These are phyloP conservation scores for Tanacetum coccineum DNA, from an alignment of 129 eudicot species.

Conservation along the genomic window DNA sequence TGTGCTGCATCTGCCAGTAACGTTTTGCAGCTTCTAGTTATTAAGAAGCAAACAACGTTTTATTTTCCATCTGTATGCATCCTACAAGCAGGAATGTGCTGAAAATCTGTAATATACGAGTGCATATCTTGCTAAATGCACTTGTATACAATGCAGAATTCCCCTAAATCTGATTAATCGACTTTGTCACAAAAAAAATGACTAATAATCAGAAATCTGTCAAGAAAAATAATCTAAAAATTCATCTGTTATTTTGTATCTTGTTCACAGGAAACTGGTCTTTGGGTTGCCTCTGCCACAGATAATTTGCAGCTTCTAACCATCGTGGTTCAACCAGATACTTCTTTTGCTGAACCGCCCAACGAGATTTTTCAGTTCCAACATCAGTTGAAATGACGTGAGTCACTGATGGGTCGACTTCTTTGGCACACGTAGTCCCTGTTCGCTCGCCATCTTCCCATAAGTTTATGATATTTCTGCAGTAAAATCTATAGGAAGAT, in stretches of 20 bases:
- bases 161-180: no score
- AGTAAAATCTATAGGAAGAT: conserved; percentile 38
- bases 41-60: no score
- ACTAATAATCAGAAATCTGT: no score
- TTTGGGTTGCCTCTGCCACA: conserved; percentile 4
- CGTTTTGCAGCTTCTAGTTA: no score
- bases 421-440: conserved; percentile 63
- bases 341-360: conserved; percentile 5
- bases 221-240: no score
- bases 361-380: conserved; percentile 50
- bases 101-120: no score
- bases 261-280: neutral
- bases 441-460: conserved; percentile 81
- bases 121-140: no score
- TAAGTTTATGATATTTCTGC: conserved; percentile 46
- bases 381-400: conserved; percentile 66
- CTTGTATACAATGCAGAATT: no score
- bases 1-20: no score
- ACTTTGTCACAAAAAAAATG: no score
- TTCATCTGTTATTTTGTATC: neutral
- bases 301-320: conserved; percentile 8
- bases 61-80: no score
- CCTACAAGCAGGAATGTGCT: no score
- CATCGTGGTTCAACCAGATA: conserved; percentile 8
- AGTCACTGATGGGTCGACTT: conserved; percentile 54